Evolutionary conservation across 495 filamentous ascomycete genomes (phyloP), one percentile per base, ranked within the genome.

Genomic region (Trichoderma virens): DNA sequence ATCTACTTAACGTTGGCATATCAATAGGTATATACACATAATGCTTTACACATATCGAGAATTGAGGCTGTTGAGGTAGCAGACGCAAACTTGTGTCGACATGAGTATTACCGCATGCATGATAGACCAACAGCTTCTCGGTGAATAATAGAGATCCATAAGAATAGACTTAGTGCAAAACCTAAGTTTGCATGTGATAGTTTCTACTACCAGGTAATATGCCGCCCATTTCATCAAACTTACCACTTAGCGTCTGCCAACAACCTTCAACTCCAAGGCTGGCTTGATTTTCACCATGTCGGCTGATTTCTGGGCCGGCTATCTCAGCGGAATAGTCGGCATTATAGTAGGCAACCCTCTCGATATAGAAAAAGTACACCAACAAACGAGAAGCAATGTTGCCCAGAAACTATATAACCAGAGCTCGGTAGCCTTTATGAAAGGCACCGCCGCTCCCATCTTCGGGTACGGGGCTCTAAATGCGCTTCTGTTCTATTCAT

Each of bases 331-430:
- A 20, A 90, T 87, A 61, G 79, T 85, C 5, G 88, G 90, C 51
- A 96, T 97, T 67, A 76, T 94, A 39, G 87, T 96, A 63, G 92
- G 92, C 65, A 95, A 94, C 67, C 92, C 92, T 2, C 78, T 97
- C 0, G 92, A 96, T 69, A 78, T 96, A 2, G 78, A 94, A 68
- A 97, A 97, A 78, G 90, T 92, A 51, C 85, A 83, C 34, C 76
- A 92, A 5, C 92, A 97, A 80, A 87, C 90, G 56, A 65, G 63
- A 64, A 68, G 64, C 45, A 65, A 54, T 20, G 60, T 62, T 61
- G 60, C 62, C 59, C n/a, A 31, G n/a, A 30, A 32, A 66, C 56
- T 66, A 67, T 38, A 66, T 68, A 0, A 60, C 72, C 31, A 28
- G 59, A 23, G 5, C 63, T 16, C 65, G 13, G 59, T 62, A 62